These are phyloP conservation scores for Verticillium isaacii DNA, from an alignment of 2,329 filamentous ascomycete species.

Conservation along the genomic window DNA sequence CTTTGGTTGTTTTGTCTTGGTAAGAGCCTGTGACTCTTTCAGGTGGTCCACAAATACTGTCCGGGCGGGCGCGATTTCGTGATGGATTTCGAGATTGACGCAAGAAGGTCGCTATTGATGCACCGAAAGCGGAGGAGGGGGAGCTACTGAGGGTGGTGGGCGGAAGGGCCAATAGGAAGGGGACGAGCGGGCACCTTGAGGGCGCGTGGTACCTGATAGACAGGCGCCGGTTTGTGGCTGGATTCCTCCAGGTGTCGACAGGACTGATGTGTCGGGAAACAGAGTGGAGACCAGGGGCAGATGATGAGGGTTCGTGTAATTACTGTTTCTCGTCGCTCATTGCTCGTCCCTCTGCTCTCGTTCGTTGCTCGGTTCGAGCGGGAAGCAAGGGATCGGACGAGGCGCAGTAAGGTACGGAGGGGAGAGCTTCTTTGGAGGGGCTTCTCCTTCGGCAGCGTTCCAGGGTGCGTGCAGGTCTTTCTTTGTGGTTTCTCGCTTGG, in stretches of 20 bases:
- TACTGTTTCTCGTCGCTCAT: background rate
- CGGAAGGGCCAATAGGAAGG: background rate
- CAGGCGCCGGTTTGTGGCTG: background rate
- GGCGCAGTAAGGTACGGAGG: background rate
- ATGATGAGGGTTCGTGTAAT: background rate
- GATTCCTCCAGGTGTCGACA: background rate
- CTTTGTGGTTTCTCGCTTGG: background rate
- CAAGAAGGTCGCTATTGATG: constrained; percentile 1
- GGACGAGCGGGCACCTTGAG: background rate
- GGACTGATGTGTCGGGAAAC: background rate
- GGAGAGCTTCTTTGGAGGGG: background rate
- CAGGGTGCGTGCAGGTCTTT: too few species aligned
- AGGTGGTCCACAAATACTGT: background rate
- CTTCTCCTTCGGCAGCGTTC: background rate
- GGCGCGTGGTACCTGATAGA: background rate
- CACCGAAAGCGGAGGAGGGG: constrained; percentile 2
- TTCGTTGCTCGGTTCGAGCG: background rate
- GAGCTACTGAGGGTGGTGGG: background rate
- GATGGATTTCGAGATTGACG: constrained; percentile 2
- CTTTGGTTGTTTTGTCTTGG: background rate
- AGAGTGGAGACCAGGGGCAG: background rate
- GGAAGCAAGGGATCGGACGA: background rate
- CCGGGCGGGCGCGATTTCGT: background rate
- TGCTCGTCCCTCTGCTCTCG: background rate
- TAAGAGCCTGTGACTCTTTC: background rate